These are phyloP conservation scores for Bromus sterilis DNA, from an alignment of 176 grass and related monocot genomes.

Conservation along the genomic window DNA sequence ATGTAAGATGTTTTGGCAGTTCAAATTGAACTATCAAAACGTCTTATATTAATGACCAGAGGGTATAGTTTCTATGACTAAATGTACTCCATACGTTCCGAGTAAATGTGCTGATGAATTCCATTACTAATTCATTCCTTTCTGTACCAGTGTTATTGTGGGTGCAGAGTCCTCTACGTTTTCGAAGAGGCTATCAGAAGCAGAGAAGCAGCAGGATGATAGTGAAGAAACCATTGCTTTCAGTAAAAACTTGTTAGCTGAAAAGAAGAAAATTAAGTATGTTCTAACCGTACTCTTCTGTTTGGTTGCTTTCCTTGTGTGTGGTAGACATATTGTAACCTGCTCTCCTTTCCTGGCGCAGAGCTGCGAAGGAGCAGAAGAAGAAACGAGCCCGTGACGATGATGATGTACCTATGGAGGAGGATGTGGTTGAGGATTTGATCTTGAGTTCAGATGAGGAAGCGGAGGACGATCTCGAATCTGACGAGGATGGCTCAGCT, in stretches of 20 bases:
- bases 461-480: slow-evolving; percentile 9
- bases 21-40: too few relatives aligned
- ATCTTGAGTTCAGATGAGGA: slow-evolving; percentile 88
- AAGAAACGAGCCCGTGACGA: slow-evolving; percentile 52
- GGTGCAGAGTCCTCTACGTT: slow-evolving; percentile 68
- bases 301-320: background rate
- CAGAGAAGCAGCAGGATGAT: slow-evolving; percentile 44
- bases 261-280: slow-evolving; percentile 87
- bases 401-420: slow-evolving; percentile 37
- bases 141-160: slow-evolving; percentile 56
- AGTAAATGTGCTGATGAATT: slow-evolving; percentile 10
- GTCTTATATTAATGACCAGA: too few relatives aligned
- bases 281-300: background rate
- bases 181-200: slow-evolving; percentile 48
- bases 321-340: background rate
- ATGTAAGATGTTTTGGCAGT: too few relatives aligned
- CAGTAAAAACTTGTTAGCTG: slow-evolving; percentile 60
- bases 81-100: background rate
- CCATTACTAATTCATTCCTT: slow-evolving; percentile 17
- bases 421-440: slow-evolving; percentile 82
- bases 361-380: slow-evolving; percentile 43
- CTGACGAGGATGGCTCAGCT: slow-evolving; percentile 16
- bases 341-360: slow-evolving; percentile 6
- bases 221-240: slow-evolving; percentile 63
- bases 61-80: background rate